These are phyloP conservation scores for Leccinum variicolor DNA, from an alignment of 768 basidiomycete genomes.

Conservation along the genomic window DNA sequence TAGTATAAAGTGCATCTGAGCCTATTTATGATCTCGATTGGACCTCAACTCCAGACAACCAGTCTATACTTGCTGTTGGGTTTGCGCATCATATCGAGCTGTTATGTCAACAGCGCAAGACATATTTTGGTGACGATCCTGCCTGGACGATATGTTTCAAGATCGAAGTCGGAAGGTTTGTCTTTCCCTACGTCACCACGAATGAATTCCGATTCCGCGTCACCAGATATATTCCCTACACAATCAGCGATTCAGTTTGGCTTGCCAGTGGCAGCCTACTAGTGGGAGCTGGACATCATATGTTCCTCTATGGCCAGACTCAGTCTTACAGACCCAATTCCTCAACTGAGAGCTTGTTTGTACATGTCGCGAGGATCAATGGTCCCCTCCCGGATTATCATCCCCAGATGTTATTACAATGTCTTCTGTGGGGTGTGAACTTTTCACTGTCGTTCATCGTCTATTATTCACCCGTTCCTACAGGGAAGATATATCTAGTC, in stretches of 20 bases:
- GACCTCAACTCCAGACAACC: conserved; percentile 86
- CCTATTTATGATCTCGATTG: conserved; percentile 84
- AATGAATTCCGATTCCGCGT: background rate
- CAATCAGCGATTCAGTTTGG: conserved; percentile 92
- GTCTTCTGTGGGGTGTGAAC: conserved; percentile 82
- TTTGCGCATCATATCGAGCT: conserved; percentile 76
- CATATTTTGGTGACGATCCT: conserved; percentile 80
- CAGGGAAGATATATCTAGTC: conserved; percentile 83
- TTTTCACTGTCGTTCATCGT: background rate
- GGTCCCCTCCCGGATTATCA: conserved; percentile 90
- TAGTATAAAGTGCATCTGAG: conserved; percentile 37
- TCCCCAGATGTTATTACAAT: conserved; percentile 90
- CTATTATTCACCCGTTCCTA: conserved; percentile 2
- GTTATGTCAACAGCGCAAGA: conserved; percentile 92
- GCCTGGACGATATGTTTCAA: conserved; percentile 73
- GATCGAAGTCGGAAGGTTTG: conserved; percentile 69
- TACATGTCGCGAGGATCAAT: conserved; percentile 77
- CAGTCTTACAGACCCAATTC: conserved; percentile 16
- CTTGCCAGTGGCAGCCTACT: conserved; percentile 78
- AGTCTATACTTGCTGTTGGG: conserved; percentile 89
- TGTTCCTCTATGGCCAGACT: conserved; percentile 71
- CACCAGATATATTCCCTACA: conserved; percentile 66
- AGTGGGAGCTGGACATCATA: conserved; percentile 77
- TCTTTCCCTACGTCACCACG: conserved; percentile 4
- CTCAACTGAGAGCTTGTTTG: conserved; percentile 59